Conservation (phyloP, 495 filamentous ascomycete species). For the Talaromyces wortmannii region DNA sequence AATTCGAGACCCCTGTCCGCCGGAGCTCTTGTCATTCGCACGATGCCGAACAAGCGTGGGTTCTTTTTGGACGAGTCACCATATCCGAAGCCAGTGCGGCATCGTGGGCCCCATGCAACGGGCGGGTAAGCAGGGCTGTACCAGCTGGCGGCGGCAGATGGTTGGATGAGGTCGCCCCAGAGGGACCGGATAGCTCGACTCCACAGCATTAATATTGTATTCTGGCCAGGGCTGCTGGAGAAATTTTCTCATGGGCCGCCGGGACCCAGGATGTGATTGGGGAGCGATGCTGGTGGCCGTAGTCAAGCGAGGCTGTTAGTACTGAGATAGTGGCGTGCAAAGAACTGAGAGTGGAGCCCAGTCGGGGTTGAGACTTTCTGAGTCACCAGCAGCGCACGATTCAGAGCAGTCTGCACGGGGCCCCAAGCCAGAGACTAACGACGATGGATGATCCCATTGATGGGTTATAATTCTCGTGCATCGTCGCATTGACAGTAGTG, state of each 20-base stretch:
- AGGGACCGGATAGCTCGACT: neutral
- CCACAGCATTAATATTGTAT: neutral
- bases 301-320: neutral
- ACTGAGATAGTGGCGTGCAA: neutral
- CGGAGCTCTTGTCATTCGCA: neutral
- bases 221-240: neutral
- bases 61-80: constrained; percentile 2
- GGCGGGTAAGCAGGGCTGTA: neutral
- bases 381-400: neutral
- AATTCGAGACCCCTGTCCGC: neutral
- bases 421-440: no score
- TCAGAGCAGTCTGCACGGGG: neutral
- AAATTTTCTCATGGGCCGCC: neutral
- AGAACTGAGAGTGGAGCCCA: neutral
- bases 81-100: neutral
- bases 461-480: neutral
- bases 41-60: neutral
- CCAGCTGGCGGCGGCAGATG: neutral
- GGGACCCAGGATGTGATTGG: constrained; percentile 4
- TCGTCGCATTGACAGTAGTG: neutral
- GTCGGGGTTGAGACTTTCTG: neutral
- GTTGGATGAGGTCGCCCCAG: neutral
- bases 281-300: neutral
- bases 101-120: constrained; percentile 1
- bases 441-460: neutral